Percentiles rank a stretch among this genome's conserved stretches.
phyloP scores from a whole-genome alignment of 305 asterid genomes.

The Nicotiana rustica region DNA sequence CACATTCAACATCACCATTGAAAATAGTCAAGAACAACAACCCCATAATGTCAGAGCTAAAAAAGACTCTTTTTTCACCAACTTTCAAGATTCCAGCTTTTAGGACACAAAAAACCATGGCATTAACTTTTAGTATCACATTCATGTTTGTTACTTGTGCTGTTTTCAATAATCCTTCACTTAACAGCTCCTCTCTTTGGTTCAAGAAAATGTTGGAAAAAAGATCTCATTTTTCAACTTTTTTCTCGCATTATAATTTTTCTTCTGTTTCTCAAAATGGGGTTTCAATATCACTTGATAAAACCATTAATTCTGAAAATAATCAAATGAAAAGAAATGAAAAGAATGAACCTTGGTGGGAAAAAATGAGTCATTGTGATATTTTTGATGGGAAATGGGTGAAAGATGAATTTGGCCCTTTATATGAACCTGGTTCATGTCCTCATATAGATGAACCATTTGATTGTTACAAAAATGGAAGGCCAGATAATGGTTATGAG shows the following conservation, averaged over 20 bases:
- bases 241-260: not conserved
- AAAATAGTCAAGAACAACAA: not conserved
- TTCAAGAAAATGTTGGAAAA: not conserved
- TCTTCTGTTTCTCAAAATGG: not conserved
- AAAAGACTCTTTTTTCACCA: not conserved
- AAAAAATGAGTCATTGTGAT: slow-evolving; percentile 43
- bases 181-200: not conserved
- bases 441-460: slow-evolving; percentile 53
- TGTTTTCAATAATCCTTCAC: not conserved
- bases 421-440: slow-evolving; percentile 55
- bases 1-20: not conserved
- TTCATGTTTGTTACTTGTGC: not conserved
- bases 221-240: not conserved
- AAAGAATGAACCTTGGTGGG: not conserved
- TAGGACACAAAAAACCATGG: not conserved
- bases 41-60: not conserved
- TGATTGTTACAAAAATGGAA: slow-evolving; percentile 51
- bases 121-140: not conserved
- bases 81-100: not conserved
- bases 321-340: not conserved
- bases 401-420: slow-evolving; percentile 49
- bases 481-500: slow-evolving; percentile 49
- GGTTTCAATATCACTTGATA: not conserved
- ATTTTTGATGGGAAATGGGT: slow-evolving; percentile 65
- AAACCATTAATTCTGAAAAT: not conserved